Evolutionary conservation across 106 monocot genomes (phyloP), one percentile per base, ranked within the genome.

Genomic region (Chionographis japonica): DNA sequence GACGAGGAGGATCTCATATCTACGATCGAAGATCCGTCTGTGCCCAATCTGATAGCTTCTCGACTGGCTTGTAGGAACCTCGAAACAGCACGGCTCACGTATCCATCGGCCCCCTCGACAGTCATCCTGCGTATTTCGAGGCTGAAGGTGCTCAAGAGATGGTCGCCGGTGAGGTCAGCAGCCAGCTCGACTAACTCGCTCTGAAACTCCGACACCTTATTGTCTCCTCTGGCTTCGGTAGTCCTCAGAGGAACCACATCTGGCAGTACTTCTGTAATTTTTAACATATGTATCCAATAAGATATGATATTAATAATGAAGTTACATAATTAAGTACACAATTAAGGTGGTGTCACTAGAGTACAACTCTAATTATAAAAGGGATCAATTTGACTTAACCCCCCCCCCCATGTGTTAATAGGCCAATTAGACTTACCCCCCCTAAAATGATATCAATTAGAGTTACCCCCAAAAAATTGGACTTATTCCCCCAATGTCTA

Each of bases 141-240:
- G 19, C 54, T 40, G 60, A 75, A 65, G 43, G 73, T 61, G 37
- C 41, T 77, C 69, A 79, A 15, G 56, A 66, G 40, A 38, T 65
- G 73, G 62, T 85, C 85, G 7, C 90, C 85, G 37, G 64, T 79
- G 3, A 94, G 59, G 15, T 73, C 74, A 15, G 78, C 39, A 0
- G 88, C 87, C 12, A 88, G 52, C 70, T 90, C 70, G 5, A 86
- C 87, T 18, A 94, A 51, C 62, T 90, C 94, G 11, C 66, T 68
- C 65, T 94, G 90, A 54, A 94, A 85, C 71, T 94, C 85, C 4
- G 90, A 78, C 19, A 90, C 61, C 61, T 43, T 50, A 13, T 58
- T 69, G 8, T 81, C 60, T 72, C 76, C 80, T 18, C 77, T 79
- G 0, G 80, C 70, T 52, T 74, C 65, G 15, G 41, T 17, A 6